Evolutionary conservation across 768 basidiomycete species (phyloP).

Genomic region (Collybia sordida): DNA sequence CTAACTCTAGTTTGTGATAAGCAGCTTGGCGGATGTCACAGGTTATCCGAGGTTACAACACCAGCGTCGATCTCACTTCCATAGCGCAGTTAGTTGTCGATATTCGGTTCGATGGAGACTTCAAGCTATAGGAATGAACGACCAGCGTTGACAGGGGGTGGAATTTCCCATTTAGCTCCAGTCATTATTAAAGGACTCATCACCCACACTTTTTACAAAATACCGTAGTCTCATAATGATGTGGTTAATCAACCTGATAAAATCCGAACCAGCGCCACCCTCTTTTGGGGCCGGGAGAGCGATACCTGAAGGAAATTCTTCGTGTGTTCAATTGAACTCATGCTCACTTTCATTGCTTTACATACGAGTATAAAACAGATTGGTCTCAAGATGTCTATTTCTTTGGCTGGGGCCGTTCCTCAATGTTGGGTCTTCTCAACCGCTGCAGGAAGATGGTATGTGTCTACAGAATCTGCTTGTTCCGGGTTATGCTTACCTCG

Average conservation of each 20-base stretch:
- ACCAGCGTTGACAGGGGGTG: too few species aligned
- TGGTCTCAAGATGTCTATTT: conserved; percentile 44
- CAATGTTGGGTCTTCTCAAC: conserved; percentile 56
- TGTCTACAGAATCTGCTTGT: not conserved
- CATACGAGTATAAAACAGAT: conserved; percentile 23
- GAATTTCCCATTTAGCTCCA: too few species aligned
- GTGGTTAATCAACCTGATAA: conserved; percentile 29
- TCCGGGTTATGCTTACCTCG: not conserved
- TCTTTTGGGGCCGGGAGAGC: conserved; percentile 44
- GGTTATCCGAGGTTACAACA: too few species aligned
- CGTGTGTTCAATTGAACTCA: conserved; percentile 25
- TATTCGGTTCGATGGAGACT: too few species aligned
- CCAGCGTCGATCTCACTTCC: too few species aligned
- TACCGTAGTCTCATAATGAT: too few species aligned
- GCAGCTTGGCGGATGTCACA: too few species aligned
- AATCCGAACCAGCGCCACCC: conserved; percentile 46
- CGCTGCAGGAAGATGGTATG: conserved; percentile 55
- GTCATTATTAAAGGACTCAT: too few species aligned
- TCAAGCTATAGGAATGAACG: too few species aligned
- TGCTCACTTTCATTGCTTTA: not conserved
- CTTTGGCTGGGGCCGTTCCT: conserved; percentile 56
- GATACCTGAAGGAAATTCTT: conserved; percentile 39
- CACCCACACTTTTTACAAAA: too few species aligned
- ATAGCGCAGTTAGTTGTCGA: too few species aligned
- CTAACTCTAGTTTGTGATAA: too few species aligned